Base-by-base conservation (phyloP, 192 early-diverging fungal species). In the Podila epigama region DNA sequence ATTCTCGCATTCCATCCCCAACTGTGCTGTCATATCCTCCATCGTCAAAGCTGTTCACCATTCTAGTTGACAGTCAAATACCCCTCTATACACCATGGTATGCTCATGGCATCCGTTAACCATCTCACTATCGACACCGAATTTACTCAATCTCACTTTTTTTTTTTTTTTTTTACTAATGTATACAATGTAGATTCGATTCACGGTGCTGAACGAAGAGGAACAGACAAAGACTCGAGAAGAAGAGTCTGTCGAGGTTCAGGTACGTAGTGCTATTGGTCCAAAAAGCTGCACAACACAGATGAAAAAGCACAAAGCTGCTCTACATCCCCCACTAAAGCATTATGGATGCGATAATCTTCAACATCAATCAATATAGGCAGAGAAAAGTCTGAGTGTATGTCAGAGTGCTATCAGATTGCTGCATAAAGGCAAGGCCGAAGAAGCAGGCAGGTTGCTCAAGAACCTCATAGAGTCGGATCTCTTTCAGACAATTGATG, bases 331-430 rank as follows among this genome's bases (percentile, higher is more conserved):
- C n/a, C n/a, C n/a, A n/a, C n/a, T n/a, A n/a, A n/a, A n/a, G n/a
- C n/a, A n/a, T n/a, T n/a, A n/a, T n/a, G n/a, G n/a, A n/a, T n/a
- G n/a, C n/a, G n/a, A n/a, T 48, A 8, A 4, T 48, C 0, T 20
- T 44, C 16, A 13, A 39, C 37, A 9, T 9, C 37, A 39, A 22
- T 16, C 20, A 62, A 10, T 12, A 27, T 75, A 86, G 84, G 70
- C 81, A 16, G 84, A 86, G 60, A 69, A 80, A 50, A 81, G 79
- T 37, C 51, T 86, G 8, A 78, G 79, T 4, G 41, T 68, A 10
- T 86, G 84, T 51, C 82, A 84, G 51, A 60, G 64, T 28, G 71
- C 84, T 2, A 75, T 86, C n/a, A 44, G 73, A 16, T 35, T 84
- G 25, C 68, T 82, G 20, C 82, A 83, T 44, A 73, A 79, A 32